Conservation (phyloP, 805 yeast genomes). For the Spathaspora arborariae region DNA sequence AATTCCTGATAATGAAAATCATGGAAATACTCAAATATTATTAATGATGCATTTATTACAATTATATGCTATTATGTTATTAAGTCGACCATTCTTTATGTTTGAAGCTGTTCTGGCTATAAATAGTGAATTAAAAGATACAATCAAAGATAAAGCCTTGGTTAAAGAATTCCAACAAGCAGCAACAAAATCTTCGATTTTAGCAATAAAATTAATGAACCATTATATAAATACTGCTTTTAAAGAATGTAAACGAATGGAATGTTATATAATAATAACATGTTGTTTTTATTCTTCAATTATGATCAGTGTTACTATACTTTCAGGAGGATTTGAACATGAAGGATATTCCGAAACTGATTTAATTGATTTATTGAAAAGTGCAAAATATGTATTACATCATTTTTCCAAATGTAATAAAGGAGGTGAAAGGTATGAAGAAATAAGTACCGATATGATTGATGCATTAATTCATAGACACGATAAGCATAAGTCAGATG, state of each 20-base stretch:
- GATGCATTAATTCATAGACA: slow-evolving; percentile 6
- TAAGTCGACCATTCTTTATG: slow-evolving; percentile 42
- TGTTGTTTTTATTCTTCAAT: slow-evolving; percentile 13
- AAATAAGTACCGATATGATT: slow-evolving; percentile 8
- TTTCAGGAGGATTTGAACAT: slow-evolving; percentile 9
- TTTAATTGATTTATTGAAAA: slow-evolving; percentile 8
- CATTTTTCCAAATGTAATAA: slow-evolving; percentile 10
- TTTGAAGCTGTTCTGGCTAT: slow-evolving; percentile 13
- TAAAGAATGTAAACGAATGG: slow-evolving; percentile 8
- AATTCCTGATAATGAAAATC: slow-evolving; percentile 9
- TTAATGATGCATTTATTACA: slow-evolving; percentile 31
- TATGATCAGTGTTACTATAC: slow-evolving; percentile 9
- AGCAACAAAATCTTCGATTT: slow-evolving; percentile 13
- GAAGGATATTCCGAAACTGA: slow-evolving; percentile 10
- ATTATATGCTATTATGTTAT: slow-evolving; percentile 31
- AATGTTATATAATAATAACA: slow-evolving; percentile 13
- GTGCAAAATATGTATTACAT: slow-evolving; percentile 9
- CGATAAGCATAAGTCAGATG: background rate
- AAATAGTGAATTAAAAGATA: slow-evolving; percentile 1
- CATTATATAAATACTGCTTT: slow-evolving; percentile 12
- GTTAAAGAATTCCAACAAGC: slow-evolving; percentile 12
- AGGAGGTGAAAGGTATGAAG: slow-evolving; percentile 11
- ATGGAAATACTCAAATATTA: slow-evolving; percentile 18
- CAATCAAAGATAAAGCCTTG: slow-evolving; percentile 6
- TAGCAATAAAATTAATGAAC: slow-evolving; percentile 14